Base-by-base conservation (phyloP, 164 flowering plant genomes). In the Warburgia ugandensis region DNA sequence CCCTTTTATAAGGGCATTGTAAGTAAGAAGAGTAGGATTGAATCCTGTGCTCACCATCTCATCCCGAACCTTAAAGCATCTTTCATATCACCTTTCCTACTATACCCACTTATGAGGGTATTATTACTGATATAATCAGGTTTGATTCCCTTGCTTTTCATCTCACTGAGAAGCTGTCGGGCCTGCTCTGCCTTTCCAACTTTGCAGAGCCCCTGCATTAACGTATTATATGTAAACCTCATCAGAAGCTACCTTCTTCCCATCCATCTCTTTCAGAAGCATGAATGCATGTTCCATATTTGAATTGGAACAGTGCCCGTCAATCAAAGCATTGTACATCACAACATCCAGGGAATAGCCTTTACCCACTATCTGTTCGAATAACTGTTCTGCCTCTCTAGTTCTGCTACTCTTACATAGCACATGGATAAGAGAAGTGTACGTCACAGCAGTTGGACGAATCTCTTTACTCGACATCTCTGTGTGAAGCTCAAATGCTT, bases 21-120 rank as follows among this genome's bases (percentile, higher is more conserved):
- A 86, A 32, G 95, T 86, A 22, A 84, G 84, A 68, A 65, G 68
- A 23, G 84, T 84, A 14, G 89, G 97, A 70, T 84, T 76, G 53
- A 86, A 80, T 38, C 97, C 95, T 54, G 48, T 68, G 48, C 65
- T 77, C 66, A 77, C 51, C 95, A 90, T 86, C 68, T 83, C 94
- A 72, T 90, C 81, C 9, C 76, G 83, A 58, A 79, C 73, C 56
- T 48, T 65, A 35, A 83, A 63, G 95, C 97, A 65, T 76, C 80
- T 27, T 72, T 67, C 69, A 78, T 68, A 54, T 84, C 81, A 55
- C 97, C 97, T 67, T 74, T 75, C 70, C 56, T 75, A 36, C 95
- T 78, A 55, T 86, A 86, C 14, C 95, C 97, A 59, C 94, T 78
- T 26, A 89, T 86, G 13, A 89, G 75, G 21, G 94, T 86, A 62